Evolutionary conservation across 2,329 filamentous ascomycete genomes (phyloP), one percentile per base, ranked within the genome.

Genomic region (Venturiaceae sp.): DNA sequence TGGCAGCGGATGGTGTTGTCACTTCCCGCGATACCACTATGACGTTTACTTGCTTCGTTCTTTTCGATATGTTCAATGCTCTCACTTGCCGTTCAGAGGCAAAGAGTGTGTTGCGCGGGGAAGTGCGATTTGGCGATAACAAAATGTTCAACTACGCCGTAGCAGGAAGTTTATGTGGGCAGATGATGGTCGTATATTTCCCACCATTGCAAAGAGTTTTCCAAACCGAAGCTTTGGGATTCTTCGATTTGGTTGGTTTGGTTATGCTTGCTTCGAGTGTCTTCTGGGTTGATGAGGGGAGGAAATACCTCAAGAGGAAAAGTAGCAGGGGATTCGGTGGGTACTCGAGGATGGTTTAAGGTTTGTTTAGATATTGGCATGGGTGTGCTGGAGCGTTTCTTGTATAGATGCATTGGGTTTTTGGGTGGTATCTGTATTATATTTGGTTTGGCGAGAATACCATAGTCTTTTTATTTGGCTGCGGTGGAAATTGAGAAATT

Each of bases 11-110:
- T 68, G 86, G 90, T 58, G 77, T 86, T 60, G 88, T 97, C 60
- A 95, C 87, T 1, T 89, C 90, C 54, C 90, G 95, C 65, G 94
- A 99, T 74, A 99, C 94, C 1, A 99, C 94, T 63, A 96, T 99
- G 88, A 97, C 94, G 0, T 99, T 99, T 70, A 99, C 94, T 5
- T 96, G 92, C 74, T 99, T 99, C 69, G 94, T 99, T 50, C 83
- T 99, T 57, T 99, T 97, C 73, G 94, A 99, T 78, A 99, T 99
- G 94, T 96, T 97, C 79, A 97, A 99, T 72, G 94, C 94, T 1
- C 79, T 99, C 23, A 87, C 90, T 16, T 99, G 94, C 74, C 89
- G 94, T 53, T 95, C 88, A 7, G 92, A 96, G 69, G 85, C 83
- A 62, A 97, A 97, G 72, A 95, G 89, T 11, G 80, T 99, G 5